Conservation (phyloP, 305 asterid genomes). For the Solanum hybrid region DNA sequence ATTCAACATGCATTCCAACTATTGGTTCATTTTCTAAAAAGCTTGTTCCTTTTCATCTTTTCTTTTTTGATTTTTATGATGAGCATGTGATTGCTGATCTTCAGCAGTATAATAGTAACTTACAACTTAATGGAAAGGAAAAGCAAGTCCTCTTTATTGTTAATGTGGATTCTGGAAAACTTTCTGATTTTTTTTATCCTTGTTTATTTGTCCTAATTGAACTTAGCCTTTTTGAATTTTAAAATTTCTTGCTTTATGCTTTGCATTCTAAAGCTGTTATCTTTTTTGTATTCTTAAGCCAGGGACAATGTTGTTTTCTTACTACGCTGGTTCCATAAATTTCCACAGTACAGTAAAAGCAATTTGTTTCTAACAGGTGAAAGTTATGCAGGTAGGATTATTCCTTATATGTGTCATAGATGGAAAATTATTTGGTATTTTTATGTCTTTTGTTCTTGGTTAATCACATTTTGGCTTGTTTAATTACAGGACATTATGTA, state of each 20-base stretch:
- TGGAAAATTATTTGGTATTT: neutral
- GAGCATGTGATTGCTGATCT: neutral
- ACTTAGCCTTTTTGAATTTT: neutral
- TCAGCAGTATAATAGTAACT: neutral
- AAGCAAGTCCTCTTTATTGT: neutral
- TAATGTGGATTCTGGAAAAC: neutral
- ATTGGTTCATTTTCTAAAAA: neutral
- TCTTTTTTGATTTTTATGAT: neutral
- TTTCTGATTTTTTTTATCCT: neutral
- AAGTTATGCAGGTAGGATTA: slow-evolving; percentile 55
- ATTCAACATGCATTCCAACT: neutral
- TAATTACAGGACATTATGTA: slow-evolving; percentile 43
- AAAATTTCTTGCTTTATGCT: neutral
- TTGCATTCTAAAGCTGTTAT: slow-evolving; percentile 14
- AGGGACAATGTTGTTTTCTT: slow-evolving; percentile 52
- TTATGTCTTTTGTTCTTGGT: neutral
- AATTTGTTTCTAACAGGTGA: slow-evolving; percentile 52
- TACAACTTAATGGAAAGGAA: neutral
- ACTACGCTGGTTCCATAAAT: slow-evolving; percentile 50
- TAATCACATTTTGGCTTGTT: slow-evolving; percentile 6
- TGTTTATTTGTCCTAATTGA: neutral
- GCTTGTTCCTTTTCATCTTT: neutral
- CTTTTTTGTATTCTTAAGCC: slow-evolving; percentile 22
- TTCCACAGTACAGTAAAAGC: slow-evolving; percentile 36
- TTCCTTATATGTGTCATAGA: neutral